Evolutionary conservation across 169 alveolate species (phyloP), one percentile per base, ranked within the genome.

Genomic region (Plasmodium chabaudi): DNA sequence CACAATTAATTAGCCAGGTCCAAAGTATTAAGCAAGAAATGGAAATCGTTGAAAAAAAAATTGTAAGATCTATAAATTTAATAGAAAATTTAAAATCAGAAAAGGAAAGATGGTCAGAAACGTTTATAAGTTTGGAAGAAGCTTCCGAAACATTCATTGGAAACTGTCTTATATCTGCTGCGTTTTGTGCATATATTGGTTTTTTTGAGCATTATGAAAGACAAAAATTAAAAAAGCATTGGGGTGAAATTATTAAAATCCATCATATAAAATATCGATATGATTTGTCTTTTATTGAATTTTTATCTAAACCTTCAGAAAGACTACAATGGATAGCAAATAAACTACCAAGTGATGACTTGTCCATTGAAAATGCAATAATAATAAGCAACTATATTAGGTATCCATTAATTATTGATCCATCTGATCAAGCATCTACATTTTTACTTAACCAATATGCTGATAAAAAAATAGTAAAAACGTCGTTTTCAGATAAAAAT

Each of bases 331-430:
- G 95, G 94, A 94, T 96, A 74, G 96, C 97, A 3, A 93, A 96
- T 73, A 96, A 96, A 25, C 95, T 98, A 6, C 99, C 99, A 0
- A 97, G 97, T 59, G 99, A 99, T 89, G 99, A 98, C 77, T 94
- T 98, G 12, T 98, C 99, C 72, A 93, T 97, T 25, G 99, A 98
- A 93, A 98, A 98, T 93, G 99, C 99, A 9, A 97, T 97, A 49
- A 97, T 98, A 60, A 92, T 97, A 63, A 93, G 94, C 60, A 71
- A 92, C 47, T 97, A 95, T 88, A 95, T 97, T 71, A 96, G 99
- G 72, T 97, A 97, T 88, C 99, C 99, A 1, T 93, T 99, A 25
- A 95, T 99, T 9, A 97, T 97, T 57, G 99, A 99, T 94, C 99
- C 99, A 12, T 96, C 99, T 7, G 99, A 99, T 53, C 97, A 88